Base-by-base conservation (phyloP, 1,284 basidiomycete genomes). In the Taiwanofungus camphoratus region DNA sequence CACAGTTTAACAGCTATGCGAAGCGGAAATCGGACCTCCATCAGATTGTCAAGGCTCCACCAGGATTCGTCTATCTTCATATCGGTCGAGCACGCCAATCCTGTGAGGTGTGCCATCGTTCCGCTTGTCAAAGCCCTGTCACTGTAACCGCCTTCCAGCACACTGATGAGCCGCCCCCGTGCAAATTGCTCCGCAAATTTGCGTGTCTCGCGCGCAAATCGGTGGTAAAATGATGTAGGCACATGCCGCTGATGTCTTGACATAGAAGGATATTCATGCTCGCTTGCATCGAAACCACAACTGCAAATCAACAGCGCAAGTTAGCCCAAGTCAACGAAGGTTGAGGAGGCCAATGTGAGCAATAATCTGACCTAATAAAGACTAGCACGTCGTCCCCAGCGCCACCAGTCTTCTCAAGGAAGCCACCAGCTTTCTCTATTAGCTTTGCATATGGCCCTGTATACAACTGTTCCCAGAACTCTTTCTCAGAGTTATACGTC, bases 71-170 rank as follows among this genome's bases (percentile, higher is more conserved):
- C 67, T 1, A 71, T 67, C 6, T 56, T 45, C n/a, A 52, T 41
- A 15, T 48, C 46, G 15, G 46, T 46, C 3, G 53, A 35, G 30
- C 71, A 76, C 0, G 74, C 69, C 32, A 94, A 63, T 0, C 91
- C 92, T 12, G 70, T 66, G 2, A 92, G 62, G 60, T 92, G 87
- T 0, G 89, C 87, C 74, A 92, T 77, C 0, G 82, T 73, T 0
- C 86, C 93, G 50, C 87, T 91, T 11, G 73, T 82, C 39, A 98
- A 66, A 0, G 92, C 91, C 3, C 87, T 76, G 59, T 97, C 93
- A 52, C 88, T 91, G 59, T 99, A 98, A 0, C 94, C 95, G 1
- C 94, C 94, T 64, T 99, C 95, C 1, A 99, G 76, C 0, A 97
- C 85, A 50, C 89, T 92, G 18, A 98, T 71, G 1, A 96, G 58